Evolutionary conservation across 495 filamentous ascomycete species (phyloP), one percentile per base, ranked within the genome.

Genomic region (Hyaloscypha hepaticicola): DNA sequence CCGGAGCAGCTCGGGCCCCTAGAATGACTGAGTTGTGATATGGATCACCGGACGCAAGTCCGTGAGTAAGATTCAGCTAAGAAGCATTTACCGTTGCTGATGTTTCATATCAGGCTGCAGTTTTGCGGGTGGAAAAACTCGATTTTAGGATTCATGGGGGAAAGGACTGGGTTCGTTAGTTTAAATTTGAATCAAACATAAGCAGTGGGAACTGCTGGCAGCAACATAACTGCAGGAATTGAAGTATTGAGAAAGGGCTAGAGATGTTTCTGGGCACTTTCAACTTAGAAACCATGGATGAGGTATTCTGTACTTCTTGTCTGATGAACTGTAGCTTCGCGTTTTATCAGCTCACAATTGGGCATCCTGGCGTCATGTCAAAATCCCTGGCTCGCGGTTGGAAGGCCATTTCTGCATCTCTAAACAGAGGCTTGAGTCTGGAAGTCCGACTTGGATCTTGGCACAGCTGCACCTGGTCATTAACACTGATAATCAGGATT

Each of bases 41-140:
- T 2, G 88, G 88, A 67, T 90, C 88, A 11, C 88, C 88, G 21
- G 84, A 87, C n/a, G 88, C 87, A 12, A 90, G 80, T 63, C 87
- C 85, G 64, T 89, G 88, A 8, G 87, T 90, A 72, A 90, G 89
- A 65, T 81, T 80, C 57, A 65, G 34, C 25, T 61, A 38, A 24
- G 50, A 88, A 74, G 62, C 79, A 66, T 25, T 76, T 75, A 21
- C 83, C 67, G 41, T 74, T 66, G 73, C 78, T 77, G 7, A 72
- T 66, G 22, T 80, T 76, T 38, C 74, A 55, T 76, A 64, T 28
- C 71, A 71, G 1, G 74, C 62, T 21, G 56, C 71, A 56, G 82
- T 77, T 56, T 75, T 79, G 27, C 69, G 78, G 28, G 85, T 78
- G 9, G 80, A 78, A 27, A 89, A 77, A n/a, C 19, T 82, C 86